Conservation (phyloP, 495 filamentous ascomycete genomes). For the Venustampulla echinocandica region DNA sequence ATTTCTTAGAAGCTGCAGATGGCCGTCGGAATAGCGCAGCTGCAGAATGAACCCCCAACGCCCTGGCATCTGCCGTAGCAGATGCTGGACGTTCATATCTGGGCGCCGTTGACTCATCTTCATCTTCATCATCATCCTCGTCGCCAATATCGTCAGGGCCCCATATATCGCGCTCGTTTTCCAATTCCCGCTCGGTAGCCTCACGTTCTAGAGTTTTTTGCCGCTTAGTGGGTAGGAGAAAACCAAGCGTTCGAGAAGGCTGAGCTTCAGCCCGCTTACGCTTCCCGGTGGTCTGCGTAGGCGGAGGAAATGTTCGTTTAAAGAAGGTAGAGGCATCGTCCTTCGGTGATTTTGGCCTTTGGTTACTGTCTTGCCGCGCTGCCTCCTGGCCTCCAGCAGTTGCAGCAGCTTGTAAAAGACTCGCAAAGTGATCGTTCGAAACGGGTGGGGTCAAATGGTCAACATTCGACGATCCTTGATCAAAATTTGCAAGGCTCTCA, state of each 20-base stretch:
- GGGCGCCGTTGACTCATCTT: neutral
- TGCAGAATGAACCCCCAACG: constrained; percentile 47
- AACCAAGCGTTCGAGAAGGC: neutral
- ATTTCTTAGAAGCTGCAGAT: constrained; percentile 43
- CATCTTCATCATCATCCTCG: constrained; percentile 4
- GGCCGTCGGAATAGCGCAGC: constrained; percentile 49
- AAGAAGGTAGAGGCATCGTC: neutral
- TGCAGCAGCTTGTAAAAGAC: constrained; percentile 18
- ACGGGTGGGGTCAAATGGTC: neutral
- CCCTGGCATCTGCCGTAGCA: constrained; percentile 30
- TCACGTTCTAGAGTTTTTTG: neutral
- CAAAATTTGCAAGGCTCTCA: constrained; percentile 12
- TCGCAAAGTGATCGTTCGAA: constrained; percentile 16
- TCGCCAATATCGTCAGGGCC: constrained; percentile 2
- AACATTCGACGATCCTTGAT: neutral
- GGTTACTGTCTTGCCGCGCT: neutral
- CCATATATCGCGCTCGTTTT: constrained; percentile 15
- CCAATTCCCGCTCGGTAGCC: constrained; percentile 6
- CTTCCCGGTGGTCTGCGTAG: too few species aligned
- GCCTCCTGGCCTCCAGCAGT: constrained; percentile 16
- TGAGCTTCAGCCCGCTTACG: constrained; percentile 11
- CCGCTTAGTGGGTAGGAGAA: constrained; percentile 1
- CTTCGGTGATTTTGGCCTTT: neutral
- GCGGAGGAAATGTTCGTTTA: too few species aligned
- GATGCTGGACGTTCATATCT: constrained; percentile 2